These are phyloP conservation scores for Microglena sp. DNA, from an alignment of 139 green algal species.

Conservation along the genomic window DNA sequence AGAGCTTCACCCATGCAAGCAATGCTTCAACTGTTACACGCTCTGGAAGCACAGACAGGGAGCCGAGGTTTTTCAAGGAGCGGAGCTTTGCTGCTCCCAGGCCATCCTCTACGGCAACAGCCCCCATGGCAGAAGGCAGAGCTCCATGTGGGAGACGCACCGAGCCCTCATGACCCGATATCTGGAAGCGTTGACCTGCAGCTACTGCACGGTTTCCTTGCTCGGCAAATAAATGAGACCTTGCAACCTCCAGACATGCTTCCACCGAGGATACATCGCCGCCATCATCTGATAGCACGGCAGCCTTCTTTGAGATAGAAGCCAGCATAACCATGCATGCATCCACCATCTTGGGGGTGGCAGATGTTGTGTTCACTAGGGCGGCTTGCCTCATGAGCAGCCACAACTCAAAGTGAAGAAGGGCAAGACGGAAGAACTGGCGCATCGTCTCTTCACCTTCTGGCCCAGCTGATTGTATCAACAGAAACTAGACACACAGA, in stretches of 20 bases:
- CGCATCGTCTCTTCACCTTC: no score
- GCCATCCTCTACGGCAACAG: background rate
- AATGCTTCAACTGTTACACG: no score
- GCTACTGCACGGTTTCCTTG: slow-evolving; percentile 6
- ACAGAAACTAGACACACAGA: no score
- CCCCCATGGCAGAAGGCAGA: background rate
- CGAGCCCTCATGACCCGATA: background rate
- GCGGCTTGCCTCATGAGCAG: slow-evolving; percentile 19
- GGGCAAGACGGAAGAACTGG: no score
- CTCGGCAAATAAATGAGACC: background rate
- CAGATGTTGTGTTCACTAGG: background rate
- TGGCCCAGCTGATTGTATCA: no score
- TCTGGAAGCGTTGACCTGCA: background rate
- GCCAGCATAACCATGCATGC: slow-evolving; percentile 26
- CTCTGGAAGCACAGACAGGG: background rate
- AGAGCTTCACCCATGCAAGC: background rate
- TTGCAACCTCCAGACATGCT: background rate
- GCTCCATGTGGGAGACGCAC: background rate
- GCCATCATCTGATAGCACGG: slow-evolving; percentile 16
- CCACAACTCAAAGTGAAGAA: slow-evolving; percentile 36
- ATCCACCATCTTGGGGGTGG: slow-evolving; percentile 4
- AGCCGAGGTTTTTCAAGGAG: slow-evolving; percentile 1
- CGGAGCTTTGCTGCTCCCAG: background rate
- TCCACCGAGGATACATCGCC: slow-evolving; percentile 15
- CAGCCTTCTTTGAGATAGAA: slow-evolving; percentile 11